Percentiles rank a stretch among this genome's conserved stretches.
These are phyloP conservation scores for Myriosclerotinia curreyana DNA, from an alignment of 2,329 filamentous ascomycete genomes.

Conservation along the genomic window DNA sequence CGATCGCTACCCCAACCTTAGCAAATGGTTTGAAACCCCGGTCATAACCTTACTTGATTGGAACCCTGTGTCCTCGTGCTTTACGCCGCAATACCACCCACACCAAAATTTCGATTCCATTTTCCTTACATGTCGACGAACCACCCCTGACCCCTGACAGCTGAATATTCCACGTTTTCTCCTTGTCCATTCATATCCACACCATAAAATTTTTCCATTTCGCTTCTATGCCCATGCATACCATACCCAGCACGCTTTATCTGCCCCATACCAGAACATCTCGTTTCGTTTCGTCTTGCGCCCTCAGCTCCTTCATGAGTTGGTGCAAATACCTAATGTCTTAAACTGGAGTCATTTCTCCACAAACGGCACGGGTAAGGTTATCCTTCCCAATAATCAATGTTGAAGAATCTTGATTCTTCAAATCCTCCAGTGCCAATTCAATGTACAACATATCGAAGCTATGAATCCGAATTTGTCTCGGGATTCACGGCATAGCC, in stretches of 20 bases:
- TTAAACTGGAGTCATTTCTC: constrained; percentile 8
- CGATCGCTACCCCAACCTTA: no score
- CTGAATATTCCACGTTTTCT: constrained; percentile 17
- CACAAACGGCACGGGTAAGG: constrained; percentile 17
- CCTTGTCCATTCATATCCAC: constrained; percentile 1
- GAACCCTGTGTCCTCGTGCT: constrained; percentile 20
- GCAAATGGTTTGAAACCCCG: not conserved
- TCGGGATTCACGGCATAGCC: not conserved
- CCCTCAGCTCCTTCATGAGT: constrained; percentile 8
- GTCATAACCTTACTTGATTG: not conserved
- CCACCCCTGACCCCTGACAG: constrained; percentile 3
- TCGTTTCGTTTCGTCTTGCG: constrained; percentile 6
- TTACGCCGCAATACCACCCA: constrained; percentile 16
- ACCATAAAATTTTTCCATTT: not conserved
- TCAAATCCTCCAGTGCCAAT: not conserved
- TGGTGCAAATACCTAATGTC: not conserved
- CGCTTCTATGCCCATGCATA: not conserved
- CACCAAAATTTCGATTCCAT: constrained; percentile 3
- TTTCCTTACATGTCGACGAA: not conserved
- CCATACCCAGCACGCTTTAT: not conserved
- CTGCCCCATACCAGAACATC: not conserved
- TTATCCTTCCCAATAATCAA: not conserved
- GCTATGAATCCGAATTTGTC: not conserved
- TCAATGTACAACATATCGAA: not conserved
- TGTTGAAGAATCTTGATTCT: no score